Evolutionary conservation across 805 yeast species (phyloP).

Genomic region (Metschnikowia vanudenii): DNA sequence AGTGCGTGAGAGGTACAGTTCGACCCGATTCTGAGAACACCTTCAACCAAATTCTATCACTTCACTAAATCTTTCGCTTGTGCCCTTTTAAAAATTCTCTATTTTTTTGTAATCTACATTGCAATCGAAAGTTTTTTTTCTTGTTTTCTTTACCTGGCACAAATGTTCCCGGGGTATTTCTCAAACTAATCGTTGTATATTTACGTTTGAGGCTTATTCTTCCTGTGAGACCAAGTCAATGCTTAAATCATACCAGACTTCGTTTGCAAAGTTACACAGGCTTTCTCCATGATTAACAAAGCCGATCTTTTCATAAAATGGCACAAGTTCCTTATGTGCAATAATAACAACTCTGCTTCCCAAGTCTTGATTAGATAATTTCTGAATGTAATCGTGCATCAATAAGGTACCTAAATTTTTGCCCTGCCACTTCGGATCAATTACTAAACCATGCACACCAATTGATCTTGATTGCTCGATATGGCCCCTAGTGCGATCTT

Average conservation of each 20-base stretch:
- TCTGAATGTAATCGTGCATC: constrained; percentile 86
- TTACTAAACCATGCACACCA: constrained; percentile 80
- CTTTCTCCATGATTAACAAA: constrained; percentile 70
- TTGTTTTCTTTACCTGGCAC: too few relatives aligned
- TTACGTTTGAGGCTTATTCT: constrained; percentile 23
- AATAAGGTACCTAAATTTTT: constrained; percentile 79
- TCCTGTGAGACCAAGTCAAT: constrained; percentile 46
- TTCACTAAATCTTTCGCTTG: too few relatives aligned
- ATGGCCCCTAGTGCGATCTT: constrained; percentile 53
- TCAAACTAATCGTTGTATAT: neutral
- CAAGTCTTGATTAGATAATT: constrained; percentile 80
- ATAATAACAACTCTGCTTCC: constrained; percentile 75
- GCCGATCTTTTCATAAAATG: constrained; percentile 81
- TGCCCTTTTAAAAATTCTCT: too few relatives aligned
- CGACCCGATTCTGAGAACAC: too few relatives aligned
- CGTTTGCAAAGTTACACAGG: constrained; percentile 55
- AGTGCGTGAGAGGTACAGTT: neutral
- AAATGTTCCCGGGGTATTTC: neutral
- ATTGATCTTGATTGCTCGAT: constrained; percentile 69
- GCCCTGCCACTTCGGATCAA: constrained; percentile 76
- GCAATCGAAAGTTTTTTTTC: too few relatives aligned
- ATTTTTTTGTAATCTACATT: too few relatives aligned
- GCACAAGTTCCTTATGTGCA: constrained; percentile 64
- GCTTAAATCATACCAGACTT: constrained; percentile 59
- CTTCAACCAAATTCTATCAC: too few relatives aligned